These are phyloP conservation scores for Boletus rubropictus DNA, from an alignment of 768 basidiomycete species.

Conservation along the genomic window DNA sequence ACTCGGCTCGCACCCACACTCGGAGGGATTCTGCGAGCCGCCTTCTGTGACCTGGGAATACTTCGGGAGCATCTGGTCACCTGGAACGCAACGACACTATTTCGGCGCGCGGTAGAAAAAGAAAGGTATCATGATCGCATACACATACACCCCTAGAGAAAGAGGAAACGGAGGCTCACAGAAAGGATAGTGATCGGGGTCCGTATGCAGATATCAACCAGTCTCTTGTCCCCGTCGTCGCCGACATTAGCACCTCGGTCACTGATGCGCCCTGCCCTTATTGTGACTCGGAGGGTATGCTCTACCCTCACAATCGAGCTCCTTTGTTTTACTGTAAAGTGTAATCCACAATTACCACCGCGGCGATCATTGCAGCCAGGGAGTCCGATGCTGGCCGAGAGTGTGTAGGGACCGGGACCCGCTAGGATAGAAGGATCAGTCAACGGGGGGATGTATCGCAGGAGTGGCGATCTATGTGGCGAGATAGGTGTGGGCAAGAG, in stretches of 20 bases:
- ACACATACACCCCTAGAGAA: too few relatives aligned
- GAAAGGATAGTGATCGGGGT: constrained; percentile 85
- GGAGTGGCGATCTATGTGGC: constrained; percentile 26
- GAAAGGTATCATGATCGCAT: background rate
- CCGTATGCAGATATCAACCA: constrained; percentile 86
- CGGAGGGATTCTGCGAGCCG: background rate
- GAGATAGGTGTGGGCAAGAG: constrained; percentile 28
- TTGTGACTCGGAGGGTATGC: constrained; percentile 74
- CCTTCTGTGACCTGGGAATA: constrained; percentile 46
- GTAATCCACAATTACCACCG: constrained; percentile 36
- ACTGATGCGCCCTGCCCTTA: constrained; percentile 71
- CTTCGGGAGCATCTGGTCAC: constrained; percentile 72
- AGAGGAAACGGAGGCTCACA: constrained; percentile 41
- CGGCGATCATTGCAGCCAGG: constrained; percentile 11
- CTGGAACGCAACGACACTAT: constrained; percentile 78
- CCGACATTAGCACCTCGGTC: constrained; percentile 57
- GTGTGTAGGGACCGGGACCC: constrained; percentile 24
- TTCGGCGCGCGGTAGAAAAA: too few relatives aligned
- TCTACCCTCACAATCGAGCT: constrained; percentile 65
- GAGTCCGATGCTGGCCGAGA: constrained; percentile 15
- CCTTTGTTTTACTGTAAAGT: constrained; percentile 67
- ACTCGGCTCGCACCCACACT: constrained; percentile 41
- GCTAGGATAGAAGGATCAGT: constrained; percentile 20
- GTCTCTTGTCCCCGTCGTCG: constrained; percentile 61
- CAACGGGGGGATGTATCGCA: constrained; percentile 11